These are phyloP conservation scores for Boeremia lycopersici DNA, from an alignment of 2,329 filamentous ascomycete species.

Conservation along the genomic window DNA sequence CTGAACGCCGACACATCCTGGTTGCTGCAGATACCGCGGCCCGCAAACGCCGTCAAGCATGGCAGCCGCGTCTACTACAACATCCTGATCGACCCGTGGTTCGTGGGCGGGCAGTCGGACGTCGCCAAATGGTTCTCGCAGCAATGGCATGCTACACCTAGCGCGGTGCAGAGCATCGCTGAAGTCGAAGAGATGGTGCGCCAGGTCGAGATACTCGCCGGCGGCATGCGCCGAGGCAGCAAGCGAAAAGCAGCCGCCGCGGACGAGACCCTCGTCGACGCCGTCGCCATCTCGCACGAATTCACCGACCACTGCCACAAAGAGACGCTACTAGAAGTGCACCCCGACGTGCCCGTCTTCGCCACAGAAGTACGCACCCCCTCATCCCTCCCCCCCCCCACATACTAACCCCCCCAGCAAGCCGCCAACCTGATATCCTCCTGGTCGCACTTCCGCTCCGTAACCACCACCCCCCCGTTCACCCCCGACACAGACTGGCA, in stretches of 20 bases:
- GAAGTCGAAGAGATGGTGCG: slow-evolving; percentile 61
- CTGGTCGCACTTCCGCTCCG: slow-evolving; percentile 65
- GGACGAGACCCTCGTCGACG: slow-evolving; percentile 58
- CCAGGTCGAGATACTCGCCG: slow-evolving; percentile 55
- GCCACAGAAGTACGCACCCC: slow-evolving; percentile 54
- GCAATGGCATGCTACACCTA: slow-evolving; percentile 65
- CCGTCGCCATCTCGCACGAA: slow-evolving; percentile 66
- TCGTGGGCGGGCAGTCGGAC: slow-evolving; percentile 66
- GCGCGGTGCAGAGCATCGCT: slow-evolving; percentile 60
- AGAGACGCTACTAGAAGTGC: slow-evolving; percentile 63
- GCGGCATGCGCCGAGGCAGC: slow-evolving; percentile 31
- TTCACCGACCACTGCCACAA: slow-evolving; percentile 73
- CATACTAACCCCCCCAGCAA: slow-evolving; percentile 45
- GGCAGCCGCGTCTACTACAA: slow-evolving; percentile 63
- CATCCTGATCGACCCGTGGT: slow-evolving; percentile 70
- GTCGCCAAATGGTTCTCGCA: slow-evolving; percentile 69
- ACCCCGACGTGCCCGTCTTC: slow-evolving; percentile 61
- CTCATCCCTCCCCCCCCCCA: not conserved
- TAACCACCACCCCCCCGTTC: slow-evolving; percentile 59
- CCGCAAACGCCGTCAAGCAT: slow-evolving; percentile 50
- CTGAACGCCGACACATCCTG: slow-evolving; percentile 72
- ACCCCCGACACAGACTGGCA: slow-evolving; percentile 52
- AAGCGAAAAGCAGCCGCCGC: slow-evolving; percentile 22
- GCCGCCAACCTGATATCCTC: slow-evolving; percentile 62
- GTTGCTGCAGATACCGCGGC: slow-evolving; percentile 68